A percentile compares a stretch with the other conserved stretches of the same genome.
phyloP scores from a whole-genome alignment of 2,329 filamentous ascomycete genomes.

The Aspergillus fischeri region DNA sequence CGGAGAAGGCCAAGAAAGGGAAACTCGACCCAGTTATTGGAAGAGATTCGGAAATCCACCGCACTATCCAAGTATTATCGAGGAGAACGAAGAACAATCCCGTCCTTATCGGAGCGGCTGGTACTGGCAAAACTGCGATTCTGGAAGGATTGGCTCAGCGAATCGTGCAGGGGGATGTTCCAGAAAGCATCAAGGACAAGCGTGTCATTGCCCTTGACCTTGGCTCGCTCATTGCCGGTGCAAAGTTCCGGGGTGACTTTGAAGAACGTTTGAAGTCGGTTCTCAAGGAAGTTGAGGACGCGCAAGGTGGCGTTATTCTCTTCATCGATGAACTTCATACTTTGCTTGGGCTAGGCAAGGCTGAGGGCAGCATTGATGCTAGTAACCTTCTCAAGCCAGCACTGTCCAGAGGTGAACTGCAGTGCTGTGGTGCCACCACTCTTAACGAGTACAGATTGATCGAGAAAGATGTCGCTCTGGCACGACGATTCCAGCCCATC shows the following conservation, averaged over 20 bases:
- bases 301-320: slow-evolving; percentile 83
- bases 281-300: slow-evolving; percentile 83
- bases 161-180: slow-evolving; percentile 88
- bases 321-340: slow-evolving; percentile 96
- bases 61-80: slow-evolving; percentile 91
- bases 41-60: slow-evolving; percentile 82
- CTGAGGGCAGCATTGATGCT: slow-evolving; percentile 93
- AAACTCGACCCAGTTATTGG: slow-evolving; percentile 97
- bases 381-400: slow-evolving; percentile 93
- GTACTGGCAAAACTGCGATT: slow-evolving; percentile 91
- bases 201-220: slow-evolving; percentile 82
- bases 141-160: slow-evolving; percentile 84
- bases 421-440: slow-evolving; percentile 93
- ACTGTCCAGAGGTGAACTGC: slow-evolving; percentile 84
- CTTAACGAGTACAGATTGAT: slow-evolving; percentile 88
- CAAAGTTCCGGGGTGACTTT: slow-evolving; percentile 93
- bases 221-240: slow-evolving; percentile 88
- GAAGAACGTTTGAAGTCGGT: slow-evolving; percentile 91
- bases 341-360: slow-evolving; percentile 85
- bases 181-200: slow-evolving; percentile 94
- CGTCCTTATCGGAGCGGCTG: slow-evolving; percentile 85
- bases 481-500: slow-evolving; percentile 90
- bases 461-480: slow-evolving; percentile 92
- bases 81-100: slow-evolving; percentile 94
- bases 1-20: slow-evolving; percentile 75